Evolutionary conservation across 345 rosid species (phyloP).

Genomic region (Luvunga scandens): DNA sequence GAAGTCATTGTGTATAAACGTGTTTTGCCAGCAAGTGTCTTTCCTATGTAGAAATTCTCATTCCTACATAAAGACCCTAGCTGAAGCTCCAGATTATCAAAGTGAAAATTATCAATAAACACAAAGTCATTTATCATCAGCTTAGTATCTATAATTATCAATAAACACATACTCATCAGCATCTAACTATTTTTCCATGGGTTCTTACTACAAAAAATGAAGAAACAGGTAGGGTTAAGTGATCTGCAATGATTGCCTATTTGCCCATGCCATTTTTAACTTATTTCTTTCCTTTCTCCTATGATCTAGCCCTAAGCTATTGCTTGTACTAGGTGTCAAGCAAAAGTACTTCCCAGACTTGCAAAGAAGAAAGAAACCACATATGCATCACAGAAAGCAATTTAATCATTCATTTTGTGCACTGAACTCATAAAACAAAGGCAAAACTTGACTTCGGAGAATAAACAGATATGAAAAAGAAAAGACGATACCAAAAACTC

Average conservation of each 20-base stretch:
- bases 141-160: background rate
- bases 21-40: constrained; percentile 4
- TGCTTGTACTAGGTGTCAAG: background rate
- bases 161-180: background rate
- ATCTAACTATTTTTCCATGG: background rate
- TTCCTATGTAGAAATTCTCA: background rate
- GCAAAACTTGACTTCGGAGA: background rate
- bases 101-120: background rate
- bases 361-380: background rate
- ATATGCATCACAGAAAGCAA: background rate
- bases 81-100: background rate
- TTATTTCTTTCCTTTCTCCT: background rate
- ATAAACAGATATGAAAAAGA: background rate
- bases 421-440: background rate
- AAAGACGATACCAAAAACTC: constrained; percentile 67
- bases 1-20: background rate
- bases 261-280: background rate
- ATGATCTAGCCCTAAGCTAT: background rate
- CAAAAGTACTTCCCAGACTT: background rate
- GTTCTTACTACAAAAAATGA: background rate
- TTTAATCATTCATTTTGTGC: background rate
- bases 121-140: background rate
- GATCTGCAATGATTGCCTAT: background rate
- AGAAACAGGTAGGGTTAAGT: background rate
- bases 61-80: constrained; percentile 1